Conservation (phyloP, 495 filamentous ascomycete genomes). For the Endocarpon pusillum region DNA sequence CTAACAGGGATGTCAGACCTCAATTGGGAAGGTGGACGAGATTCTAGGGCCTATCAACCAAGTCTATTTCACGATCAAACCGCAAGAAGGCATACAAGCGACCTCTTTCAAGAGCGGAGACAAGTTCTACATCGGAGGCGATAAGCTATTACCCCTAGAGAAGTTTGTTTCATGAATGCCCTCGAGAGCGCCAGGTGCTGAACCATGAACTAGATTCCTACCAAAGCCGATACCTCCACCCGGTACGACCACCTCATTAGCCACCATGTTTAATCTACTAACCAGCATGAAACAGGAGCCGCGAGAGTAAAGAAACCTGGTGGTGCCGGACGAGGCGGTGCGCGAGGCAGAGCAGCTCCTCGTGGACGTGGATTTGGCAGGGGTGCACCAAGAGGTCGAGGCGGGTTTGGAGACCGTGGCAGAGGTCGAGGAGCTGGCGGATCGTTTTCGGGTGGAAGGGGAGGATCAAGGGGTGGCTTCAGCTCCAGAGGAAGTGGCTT, state of each 20-base stretch:
- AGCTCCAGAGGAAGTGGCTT: not conserved
- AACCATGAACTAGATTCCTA: constrained; percentile 45
- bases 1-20: constrained; percentile 21
- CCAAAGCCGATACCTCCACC: constrained; percentile 82
- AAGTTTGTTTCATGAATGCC: constrained; percentile 27
- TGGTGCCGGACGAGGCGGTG: constrained; percentile 25
- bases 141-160: constrained; percentile 88
- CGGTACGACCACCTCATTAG: constrained; percentile 32
- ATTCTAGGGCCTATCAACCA: constrained; percentile 86
- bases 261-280: constrained; percentile 13
- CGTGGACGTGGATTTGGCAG: constrained; percentile 28
- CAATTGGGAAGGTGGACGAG: constrained; percentile 42
- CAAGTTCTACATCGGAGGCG: constrained; percentile 87
- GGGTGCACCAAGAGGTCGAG: constrained; percentile 24
- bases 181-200: constrained; percentile 5
- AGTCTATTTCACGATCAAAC: constrained; percentile 96
- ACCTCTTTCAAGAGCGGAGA: constrained; percentile 87
- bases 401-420: constrained; percentile 20
- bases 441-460: constrained; percentile 15
- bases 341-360: constrained; percentile 21
- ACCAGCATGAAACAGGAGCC: constrained; percentile 37
- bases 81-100: constrained; percentile 85
- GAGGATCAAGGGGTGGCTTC: constrained; percentile 17
- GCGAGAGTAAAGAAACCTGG: constrained; percentile 33
- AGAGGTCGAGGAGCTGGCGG: constrained; percentile 19